Conservation (phyloP, 495 filamentous ascomycete species). For the Polyplosphaeria fusca region DNA sequence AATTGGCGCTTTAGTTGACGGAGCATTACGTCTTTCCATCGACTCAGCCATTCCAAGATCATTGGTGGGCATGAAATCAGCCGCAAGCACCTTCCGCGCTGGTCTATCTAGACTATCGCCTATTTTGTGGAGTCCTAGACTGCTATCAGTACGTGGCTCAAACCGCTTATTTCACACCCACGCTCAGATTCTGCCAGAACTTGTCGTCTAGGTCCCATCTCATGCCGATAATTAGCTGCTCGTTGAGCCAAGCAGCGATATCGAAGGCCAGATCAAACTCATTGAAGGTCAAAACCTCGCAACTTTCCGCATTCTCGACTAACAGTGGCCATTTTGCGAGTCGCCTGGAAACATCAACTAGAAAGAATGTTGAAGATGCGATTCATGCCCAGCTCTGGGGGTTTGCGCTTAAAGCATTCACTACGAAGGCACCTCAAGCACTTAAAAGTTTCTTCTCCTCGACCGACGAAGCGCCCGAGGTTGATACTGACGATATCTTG, state of each 20-base stretch:
- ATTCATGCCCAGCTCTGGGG: too few species aligned
- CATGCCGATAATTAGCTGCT: constrained; percentile 35
- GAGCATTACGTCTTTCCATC: constrained; percentile 32
- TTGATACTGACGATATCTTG: too few species aligned
- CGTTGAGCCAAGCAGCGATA: constrained; percentile 12
- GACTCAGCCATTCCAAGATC: constrained; percentile 10
- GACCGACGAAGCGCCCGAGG: too few species aligned
- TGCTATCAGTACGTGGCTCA: constrained; percentile 23
- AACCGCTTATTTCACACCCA: neutral
- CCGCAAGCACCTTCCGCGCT: constrained; percentile 10
- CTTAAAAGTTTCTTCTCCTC: too few species aligned
- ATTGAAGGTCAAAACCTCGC: constrained; percentile 18
- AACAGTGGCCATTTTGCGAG: too few species aligned
- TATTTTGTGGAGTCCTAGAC: constrained; percentile 34
- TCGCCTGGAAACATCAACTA: too few species aligned
- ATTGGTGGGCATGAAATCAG: constrained; percentile 25
- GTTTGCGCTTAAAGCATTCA: too few species aligned
- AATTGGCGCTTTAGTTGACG: constrained; percentile 34
- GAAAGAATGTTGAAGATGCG: too few species aligned
- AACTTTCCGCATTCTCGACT: neutral
- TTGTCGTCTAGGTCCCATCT: constrained; percentile 34
- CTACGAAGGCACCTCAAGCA: too few species aligned
- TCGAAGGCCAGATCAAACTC: constrained; percentile 10
- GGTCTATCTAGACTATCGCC: constrained; percentile 34
- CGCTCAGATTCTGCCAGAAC: constrained; percentile 18